These are phyloP conservation scores for Litsea cubeba DNA, from an alignment of 164 flowering plant genomes.

Conservation along the genomic window DNA sequence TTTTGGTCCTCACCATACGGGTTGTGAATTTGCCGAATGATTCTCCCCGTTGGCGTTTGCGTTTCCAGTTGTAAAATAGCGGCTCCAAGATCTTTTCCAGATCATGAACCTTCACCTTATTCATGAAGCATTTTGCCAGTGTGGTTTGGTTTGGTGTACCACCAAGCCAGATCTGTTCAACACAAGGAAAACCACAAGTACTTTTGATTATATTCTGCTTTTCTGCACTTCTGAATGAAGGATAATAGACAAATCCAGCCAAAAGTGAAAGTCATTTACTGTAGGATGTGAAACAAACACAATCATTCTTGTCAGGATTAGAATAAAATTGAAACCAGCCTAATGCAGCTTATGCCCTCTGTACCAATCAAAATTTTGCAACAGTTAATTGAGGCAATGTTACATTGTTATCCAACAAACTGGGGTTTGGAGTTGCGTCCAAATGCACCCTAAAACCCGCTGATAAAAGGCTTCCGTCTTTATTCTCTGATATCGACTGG, in stretches of 20 bases:
- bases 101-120: conserved; percentile 86
- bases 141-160: conserved; percentile 83
- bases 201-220: neutral
- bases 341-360: too few relatives aligned
- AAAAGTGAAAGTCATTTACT: too few relatives aligned
- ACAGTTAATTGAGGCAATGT: too few relatives aligned
- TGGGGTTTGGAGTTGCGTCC: neutral
- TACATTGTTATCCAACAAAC: too few relatives aligned
- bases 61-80: conserved; percentile 75
- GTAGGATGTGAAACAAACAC: too few relatives aligned
- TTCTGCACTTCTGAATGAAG: too few relatives aligned
- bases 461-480: neutral
- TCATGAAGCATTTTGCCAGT: conserved; percentile 63
- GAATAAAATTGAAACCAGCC: too few relatives aligned
- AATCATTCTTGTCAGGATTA: too few relatives aligned
- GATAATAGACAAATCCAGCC: too few relatives aligned
- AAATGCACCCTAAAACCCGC: neutral
- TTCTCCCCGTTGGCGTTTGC: conserved; percentile 56
- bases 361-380: too few relatives aligned
- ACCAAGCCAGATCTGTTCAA: conserved; percentile 86
- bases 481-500: neutral
- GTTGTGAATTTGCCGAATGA: conserved; percentile 85
- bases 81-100: conserved; percentile 93
- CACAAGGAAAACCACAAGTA: neutral
- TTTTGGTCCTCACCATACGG: conserved; percentile 54